Percentiles rank a stretch among this genome's conserved stretches.
phyloP scores from a whole-genome alignment of 306 rosid species.

The Amphicarpaea edgeworthii region DNA sequence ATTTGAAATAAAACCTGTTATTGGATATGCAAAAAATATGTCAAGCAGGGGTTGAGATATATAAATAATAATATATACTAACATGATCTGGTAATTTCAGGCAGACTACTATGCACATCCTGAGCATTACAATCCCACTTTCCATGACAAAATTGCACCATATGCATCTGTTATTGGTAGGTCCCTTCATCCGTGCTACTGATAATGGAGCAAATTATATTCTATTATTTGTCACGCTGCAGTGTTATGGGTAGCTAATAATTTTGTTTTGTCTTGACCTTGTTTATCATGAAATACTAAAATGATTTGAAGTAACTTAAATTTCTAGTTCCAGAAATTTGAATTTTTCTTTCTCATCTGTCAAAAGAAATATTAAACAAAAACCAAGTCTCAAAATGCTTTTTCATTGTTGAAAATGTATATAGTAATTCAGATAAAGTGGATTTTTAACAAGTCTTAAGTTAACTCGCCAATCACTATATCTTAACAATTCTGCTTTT shows the following conservation, averaged over 20 bases:
- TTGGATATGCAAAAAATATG: not conserved
- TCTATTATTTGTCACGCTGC: conserved; percentile 13
- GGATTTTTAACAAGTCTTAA: not conserved
- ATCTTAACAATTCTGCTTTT: not conserved
- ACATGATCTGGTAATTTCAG: conserved; percentile 58
- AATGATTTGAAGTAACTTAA: conserved; percentile 22
- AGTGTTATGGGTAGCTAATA: conserved; percentile 17
- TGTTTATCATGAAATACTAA: conserved; percentile 14
- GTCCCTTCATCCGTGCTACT: conserved; percentile 44
- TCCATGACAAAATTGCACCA: conserved; percentile 84
- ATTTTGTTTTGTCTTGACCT: conserved; percentile 34
- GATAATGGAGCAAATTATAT: conserved; percentile 37
- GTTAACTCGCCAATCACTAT: not conserved
- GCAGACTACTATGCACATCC: conserved; percentile 93
- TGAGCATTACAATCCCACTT: conserved; percentile 84
- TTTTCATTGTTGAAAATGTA: conserved; percentile 16
- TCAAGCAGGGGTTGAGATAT: conserved; percentile 19
- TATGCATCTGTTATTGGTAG: conserved; percentile 87
- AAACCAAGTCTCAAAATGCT: not conserved
- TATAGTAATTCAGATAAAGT: not conserved
- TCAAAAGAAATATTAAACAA: not conserved
- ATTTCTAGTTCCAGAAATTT: conserved; percentile 17
- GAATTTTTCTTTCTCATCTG: conserved; percentile 14
- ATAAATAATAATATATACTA: conserved; percentile 34
- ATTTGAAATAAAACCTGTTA: no score